Evolutionary conservation across 306 rosid genomes (phyloP).

Genomic region (Vigna trinervia): DNA sequence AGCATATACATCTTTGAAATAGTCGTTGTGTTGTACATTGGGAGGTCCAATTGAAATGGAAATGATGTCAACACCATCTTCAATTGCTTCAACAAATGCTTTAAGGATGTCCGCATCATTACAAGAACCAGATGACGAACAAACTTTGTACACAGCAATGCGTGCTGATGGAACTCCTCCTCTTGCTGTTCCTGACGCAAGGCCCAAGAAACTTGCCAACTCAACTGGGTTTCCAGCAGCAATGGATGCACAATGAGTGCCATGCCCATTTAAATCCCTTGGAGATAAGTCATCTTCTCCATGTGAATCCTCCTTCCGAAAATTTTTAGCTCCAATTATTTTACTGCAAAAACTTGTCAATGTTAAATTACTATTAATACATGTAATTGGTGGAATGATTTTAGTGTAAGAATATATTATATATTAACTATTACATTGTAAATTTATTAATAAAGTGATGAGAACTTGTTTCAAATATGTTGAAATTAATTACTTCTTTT

Average conservation of each 20-base stretch:
- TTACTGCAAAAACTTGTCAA: neutral
- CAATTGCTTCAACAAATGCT: slow-evolving; percentile 12
- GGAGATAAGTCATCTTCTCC: neutral
- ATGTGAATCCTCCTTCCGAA: neutral
- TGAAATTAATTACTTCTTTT: too few relatives aligned
- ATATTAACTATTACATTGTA: too few relatives aligned
- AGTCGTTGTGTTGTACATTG: fast-evolving
- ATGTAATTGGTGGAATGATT: too few relatives aligned
- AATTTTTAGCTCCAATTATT: slow-evolving; percentile 7
- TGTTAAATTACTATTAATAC: too few relatives aligned
- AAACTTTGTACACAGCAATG: neutral
- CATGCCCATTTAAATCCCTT: neutral
- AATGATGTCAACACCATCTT: slow-evolving; percentile 10
- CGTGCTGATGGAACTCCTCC: slow-evolving; percentile 28
- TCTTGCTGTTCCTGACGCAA: neutral
- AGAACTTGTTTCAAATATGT: too few relatives aligned
- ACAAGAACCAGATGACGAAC: neutral
- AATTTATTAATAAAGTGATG: too few relatives aligned
- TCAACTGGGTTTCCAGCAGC: slow-evolving; percentile 43
- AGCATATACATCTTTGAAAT: neutral
- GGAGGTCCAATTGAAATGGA: neutral
- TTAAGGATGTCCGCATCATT: neutral
- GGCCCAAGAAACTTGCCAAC: neutral
- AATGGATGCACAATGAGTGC: neutral
- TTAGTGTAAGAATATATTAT: too few relatives aligned